Evolutionary conservation across 139 green algal genomes (phyloP), one percentile per base, ranked within the genome.

Genomic region (Auxenochlorella pyrenoidosa): DNA sequence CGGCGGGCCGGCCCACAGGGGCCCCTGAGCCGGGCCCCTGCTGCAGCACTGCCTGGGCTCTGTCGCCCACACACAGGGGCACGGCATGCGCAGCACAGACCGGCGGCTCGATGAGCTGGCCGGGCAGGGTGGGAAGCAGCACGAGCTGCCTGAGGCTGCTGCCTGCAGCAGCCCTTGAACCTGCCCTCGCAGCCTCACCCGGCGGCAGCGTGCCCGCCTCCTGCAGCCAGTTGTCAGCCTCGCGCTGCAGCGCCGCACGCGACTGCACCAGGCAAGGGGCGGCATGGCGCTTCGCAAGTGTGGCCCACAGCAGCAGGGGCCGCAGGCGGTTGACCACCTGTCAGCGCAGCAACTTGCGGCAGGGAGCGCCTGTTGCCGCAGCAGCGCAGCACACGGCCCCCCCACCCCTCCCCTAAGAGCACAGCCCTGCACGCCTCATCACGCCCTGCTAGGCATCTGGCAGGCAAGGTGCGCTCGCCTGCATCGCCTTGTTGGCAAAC

Each of bases 401-500:
- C n/a, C n/a, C n/a, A n/a, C n/a, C n/a, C n/a, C n/a, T n/a, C n/a
- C n/a, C 47, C 47, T 58, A 58, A 6, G 47, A 58, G 8, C 6
- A 6, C 6, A 58, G 47, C 6, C 47, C 47, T 18, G 47, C 47
- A 6, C 47, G 12, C 12, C 47, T 58, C 8, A 58, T 6, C 6
- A 12, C 6, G 12, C 47, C 47, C 47, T 58, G 47, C 47, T 12
- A 58, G 47, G 32, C 22, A 38, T 3, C 66, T 24, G 5, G 28
- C 70, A 43, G 21, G 38, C 70, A 76, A 1, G 32, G 28, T 1
- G 12, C 34, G 72, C 41, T 54, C 1, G 51, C 73, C 75, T 87
- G 81, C 94, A 98, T 96, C 66, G 96, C 90, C n/a, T 87, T 87
- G 88, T 99, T 97, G 54, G 91, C 91, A 85, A 97, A 96, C 71